Evolutionary conservation across 352 stramenopile genomes (phyloP).

Genomic region (Globisporangium orthogonon): DNA sequence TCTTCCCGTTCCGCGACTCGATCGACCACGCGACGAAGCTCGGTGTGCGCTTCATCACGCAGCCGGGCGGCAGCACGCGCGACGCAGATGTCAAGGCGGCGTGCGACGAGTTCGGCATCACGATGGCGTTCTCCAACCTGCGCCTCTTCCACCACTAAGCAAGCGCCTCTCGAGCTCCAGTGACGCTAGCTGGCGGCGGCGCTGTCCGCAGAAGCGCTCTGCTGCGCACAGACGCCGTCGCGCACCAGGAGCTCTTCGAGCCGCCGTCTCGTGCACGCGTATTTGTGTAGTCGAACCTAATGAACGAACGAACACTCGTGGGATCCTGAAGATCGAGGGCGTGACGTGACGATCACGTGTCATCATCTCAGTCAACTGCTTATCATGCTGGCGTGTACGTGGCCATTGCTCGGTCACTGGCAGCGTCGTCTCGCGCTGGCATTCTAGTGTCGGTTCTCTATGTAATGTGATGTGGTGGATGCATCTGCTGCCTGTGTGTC

Average conservation of each 20-base stretch:
- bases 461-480: background rate
- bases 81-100: constrained; percentile 91
- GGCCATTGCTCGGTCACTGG: too few relatives aligned
- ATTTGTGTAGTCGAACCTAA: background rate
- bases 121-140: constrained; percentile 98
- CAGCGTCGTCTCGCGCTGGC: too few relatives aligned
- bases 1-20: constrained; percentile 99
- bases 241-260: background rate
- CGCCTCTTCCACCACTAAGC: constrained; percentile 99
- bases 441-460: background rate
- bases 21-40: constrained; percentile 96
- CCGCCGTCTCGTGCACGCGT: too few relatives aligned
- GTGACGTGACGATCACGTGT: too few relatives aligned
- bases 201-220: background rate
- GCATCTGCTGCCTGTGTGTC: background rate
- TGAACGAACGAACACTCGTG: background rate
- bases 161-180: background rate
- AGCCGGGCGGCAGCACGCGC: constrained; percentile 88
- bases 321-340: background rate
- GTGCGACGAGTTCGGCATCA: constrained; percentile 98
- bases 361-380: background rate
- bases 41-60: constrained; percentile 96
- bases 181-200: too few relatives aligned
- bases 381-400: too few relatives aligned
- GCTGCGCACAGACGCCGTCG: background rate